Evolutionary conservation across 1,284 basidiomycete species (phyloP).

Genomic region (Leccinum pachyderme): DNA sequence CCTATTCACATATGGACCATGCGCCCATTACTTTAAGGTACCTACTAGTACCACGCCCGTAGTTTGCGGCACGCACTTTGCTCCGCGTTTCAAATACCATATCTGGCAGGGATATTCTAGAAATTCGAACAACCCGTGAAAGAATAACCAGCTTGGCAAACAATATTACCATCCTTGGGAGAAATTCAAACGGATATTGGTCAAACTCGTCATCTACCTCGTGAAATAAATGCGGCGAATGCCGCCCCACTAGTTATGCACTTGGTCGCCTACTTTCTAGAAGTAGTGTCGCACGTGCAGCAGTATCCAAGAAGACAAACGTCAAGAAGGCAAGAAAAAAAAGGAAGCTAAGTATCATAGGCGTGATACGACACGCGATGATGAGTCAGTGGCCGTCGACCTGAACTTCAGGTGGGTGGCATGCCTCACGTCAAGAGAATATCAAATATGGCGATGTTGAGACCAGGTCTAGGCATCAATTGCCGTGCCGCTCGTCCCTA

Average conservation of each 20-base stretch:
- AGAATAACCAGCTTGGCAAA: background rate
- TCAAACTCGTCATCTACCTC: conserved; percentile 7
- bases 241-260: conserved; percentile 4
- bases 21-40: background rate
- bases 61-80: background rate
- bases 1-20: background rate
- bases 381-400: background rate
- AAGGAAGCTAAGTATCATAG: conserved; percentile 7
- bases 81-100: background rate
- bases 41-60: background rate
- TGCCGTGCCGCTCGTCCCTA: conserved; percentile 21
- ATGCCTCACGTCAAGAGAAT: conserved; percentile 2
- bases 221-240: conserved; percentile 7
- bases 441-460: background rate
- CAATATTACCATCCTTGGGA: conserved; percentile 6
- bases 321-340: background rate
- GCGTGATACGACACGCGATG: conserved; percentile 2
- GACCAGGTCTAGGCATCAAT: conserved; percentile 14
- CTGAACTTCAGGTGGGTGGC: conserved; percentile 6
- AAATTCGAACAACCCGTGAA: background rate
- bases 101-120: background rate
- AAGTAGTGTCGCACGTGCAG: background rate
- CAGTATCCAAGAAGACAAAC: conserved; percentile 14
- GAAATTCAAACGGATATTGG: conserved; percentile 6
- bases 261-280: conserved; percentile 12